Percentiles rank a stretch among this genome's conserved stretches.
These are phyloP conservation scores for Colletotrichum tabaci DNA, from an alignment of 2,329 filamentous ascomycete species.

Conservation along the genomic window DNA sequence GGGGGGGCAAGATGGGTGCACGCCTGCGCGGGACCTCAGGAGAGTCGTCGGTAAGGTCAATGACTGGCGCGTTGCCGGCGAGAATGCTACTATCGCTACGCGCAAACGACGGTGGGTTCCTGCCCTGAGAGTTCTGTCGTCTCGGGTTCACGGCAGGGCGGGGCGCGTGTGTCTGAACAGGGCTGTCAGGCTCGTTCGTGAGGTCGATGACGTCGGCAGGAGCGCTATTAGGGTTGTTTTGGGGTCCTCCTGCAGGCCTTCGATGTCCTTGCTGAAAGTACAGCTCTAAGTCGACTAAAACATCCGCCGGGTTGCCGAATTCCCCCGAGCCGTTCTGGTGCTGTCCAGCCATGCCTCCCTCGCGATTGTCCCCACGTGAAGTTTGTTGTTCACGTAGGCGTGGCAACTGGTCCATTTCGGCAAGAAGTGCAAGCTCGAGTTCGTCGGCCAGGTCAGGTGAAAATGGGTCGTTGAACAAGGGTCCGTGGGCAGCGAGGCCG, in stretches of 20 bases:
- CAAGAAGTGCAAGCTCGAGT: slow-evolving; percentile 38
- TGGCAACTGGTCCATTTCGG: slow-evolving; percentile 34
- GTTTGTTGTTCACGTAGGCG: not conserved
- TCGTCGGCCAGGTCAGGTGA: slow-evolving; percentile 38
- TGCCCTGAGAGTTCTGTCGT: slow-evolving; percentile 57
- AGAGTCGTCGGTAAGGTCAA: slow-evolving; percentile 68
- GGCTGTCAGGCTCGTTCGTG: slow-evolving; percentile 66
- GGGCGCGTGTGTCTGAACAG: slow-evolving; percentile 45
- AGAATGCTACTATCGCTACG: slow-evolving; percentile 63
- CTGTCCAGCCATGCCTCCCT: slow-evolving; percentile 3
- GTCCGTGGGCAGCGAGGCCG: not conserved
- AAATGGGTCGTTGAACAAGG: slow-evolving; percentile 25
- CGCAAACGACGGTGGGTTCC: slow-evolving; percentile 59
- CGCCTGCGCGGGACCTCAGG: slow-evolving; percentile 48
- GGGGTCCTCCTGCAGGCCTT: slow-evolving; percentile 26
- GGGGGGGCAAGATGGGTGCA: slow-evolving; percentile 18
- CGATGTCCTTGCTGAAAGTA: slow-evolving; percentile 31
- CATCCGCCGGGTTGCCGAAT: slow-evolving; percentile 41
- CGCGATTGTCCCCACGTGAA: slow-evolving; percentile 1
- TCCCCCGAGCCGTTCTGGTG: not conserved
- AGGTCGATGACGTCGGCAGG: slow-evolving; percentile 62
- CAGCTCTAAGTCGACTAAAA: slow-evolving; percentile 48
- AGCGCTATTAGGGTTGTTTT: slow-evolving; percentile 19
- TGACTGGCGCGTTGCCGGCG: slow-evolving; percentile 54
- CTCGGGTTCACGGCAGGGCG: slow-evolving; percentile 54